Evolutionary conservation across 345 rosid genomes (phyloP).

Genomic region (Pugionium cornutum): DNA sequence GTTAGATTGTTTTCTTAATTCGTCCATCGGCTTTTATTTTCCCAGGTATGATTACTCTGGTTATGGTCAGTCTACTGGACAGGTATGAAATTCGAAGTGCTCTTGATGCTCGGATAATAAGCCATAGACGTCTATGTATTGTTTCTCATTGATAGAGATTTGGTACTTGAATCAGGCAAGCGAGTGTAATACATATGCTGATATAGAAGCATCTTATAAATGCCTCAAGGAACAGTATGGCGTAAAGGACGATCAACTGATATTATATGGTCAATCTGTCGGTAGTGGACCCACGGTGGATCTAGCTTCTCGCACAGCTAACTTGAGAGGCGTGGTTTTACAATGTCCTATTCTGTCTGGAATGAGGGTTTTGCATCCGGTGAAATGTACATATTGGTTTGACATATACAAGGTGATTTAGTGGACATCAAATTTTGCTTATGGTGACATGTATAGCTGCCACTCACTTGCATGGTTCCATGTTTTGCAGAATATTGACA

Average conservation of each 20-base stretch:
- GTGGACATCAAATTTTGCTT: neutral
- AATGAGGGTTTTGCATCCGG: constrained; percentile 87
- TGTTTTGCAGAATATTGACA: constrained; percentile 78
- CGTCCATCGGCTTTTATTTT: neutral
- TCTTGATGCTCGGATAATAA: neutral
- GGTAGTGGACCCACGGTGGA: constrained; percentile 98
- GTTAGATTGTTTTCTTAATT: neutral
- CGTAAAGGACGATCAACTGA: constrained; percentile 81
- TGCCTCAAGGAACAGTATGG: constrained; percentile 90
- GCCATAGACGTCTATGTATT: neutral
- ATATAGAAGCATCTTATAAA: constrained; percentile 77
- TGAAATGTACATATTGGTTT: constrained; percentile 93
- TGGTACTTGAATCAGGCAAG: constrained; percentile 66
- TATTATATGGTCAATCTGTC: constrained; percentile 94
- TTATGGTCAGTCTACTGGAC: constrained; percentile 92
- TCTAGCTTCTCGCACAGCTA: constrained; percentile 79
- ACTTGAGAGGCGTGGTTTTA: constrained; percentile 81
- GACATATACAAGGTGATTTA: constrained; percentile 87
- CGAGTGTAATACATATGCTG: constrained; percentile 92
- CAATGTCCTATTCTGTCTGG: constrained; percentile 98
- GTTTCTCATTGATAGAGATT: constrained; percentile 21
- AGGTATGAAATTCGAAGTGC: constrained; percentile 47
- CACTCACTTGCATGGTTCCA: constrained; percentile 1
- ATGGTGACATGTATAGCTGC: neutral
- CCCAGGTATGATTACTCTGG: constrained; percentile 95